These are phyloP conservation scores for Populus euphratica DNA, from an alignment of 345 rosid species.

Conservation along the genomic window DNA sequence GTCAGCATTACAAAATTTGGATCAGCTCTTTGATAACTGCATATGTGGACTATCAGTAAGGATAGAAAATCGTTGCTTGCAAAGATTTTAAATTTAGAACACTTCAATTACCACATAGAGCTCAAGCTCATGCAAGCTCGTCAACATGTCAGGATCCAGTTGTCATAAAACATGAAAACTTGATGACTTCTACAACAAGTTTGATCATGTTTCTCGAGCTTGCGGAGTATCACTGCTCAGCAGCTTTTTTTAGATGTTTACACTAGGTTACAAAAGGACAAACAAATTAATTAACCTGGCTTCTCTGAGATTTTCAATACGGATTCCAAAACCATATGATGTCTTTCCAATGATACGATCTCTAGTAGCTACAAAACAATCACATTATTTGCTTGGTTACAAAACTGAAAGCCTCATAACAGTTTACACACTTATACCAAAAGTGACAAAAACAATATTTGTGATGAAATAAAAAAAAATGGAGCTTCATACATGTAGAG, in stretches of 20 bases:
- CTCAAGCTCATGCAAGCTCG: neutral
- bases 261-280: neutral
- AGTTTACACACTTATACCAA: neutral
- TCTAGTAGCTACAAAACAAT: slow-evolving; percentile 57
- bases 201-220: neutral
- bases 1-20: slow-evolving; percentile 88
- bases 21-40: slow-evolving; percentile 93
- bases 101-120: neutral
- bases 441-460: neutral
- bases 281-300: slow-evolving; percentile 52
- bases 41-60: neutral
- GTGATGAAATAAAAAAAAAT: neutral
- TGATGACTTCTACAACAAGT: neutral
- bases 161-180: neutral
- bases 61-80: neutral
- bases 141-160: neutral
- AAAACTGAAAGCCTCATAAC: neutral
- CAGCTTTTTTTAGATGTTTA: neutral
- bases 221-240: neutral
- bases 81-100: neutral
- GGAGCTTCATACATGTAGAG: too few relatives aligned
- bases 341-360: slow-evolving; percentile 47
- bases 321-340: slow-evolving; percentile 68
- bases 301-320: slow-evolving; percentile 71
- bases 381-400: neutral